Evolutionary conservation across 2,329 filamentous ascomycete species (phyloP).

Genomic region (Colletotrichum agaves): DNA sequence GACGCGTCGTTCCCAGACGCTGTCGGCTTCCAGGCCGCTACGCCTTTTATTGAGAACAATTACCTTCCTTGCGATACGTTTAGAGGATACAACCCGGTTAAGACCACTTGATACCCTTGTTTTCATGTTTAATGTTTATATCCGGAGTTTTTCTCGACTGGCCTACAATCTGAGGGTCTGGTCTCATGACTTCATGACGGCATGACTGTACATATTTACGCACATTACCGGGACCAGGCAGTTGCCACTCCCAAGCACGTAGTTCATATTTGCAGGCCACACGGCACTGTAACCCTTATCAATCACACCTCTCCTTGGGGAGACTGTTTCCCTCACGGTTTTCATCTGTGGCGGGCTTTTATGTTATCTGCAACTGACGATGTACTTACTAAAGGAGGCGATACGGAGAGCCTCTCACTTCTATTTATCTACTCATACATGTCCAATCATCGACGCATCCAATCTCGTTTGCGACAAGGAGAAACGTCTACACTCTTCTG

Average conservation of each 20-base stretch:
- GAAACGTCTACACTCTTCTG: too few relatives aligned
- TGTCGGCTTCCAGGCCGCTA: slow-evolving; percentile 35
- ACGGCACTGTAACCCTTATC: neutral
- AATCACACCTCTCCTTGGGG: neutral
- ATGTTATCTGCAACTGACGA: too few relatives aligned
- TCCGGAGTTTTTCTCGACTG: neutral
- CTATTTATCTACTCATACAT: too few relatives aligned
- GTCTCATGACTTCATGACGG: slow-evolving; percentile 21
- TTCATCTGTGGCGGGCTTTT: too few relatives aligned
- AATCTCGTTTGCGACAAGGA: too few relatives aligned
- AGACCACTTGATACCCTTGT: slow-evolving; percentile 34
- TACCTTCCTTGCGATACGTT: slow-evolving; percentile 38
- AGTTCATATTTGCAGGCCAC: slow-evolving; percentile 9
- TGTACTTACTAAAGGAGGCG: too few relatives aligned
- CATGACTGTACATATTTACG: slow-evolving; percentile 4
- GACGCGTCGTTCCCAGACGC: slow-evolving; percentile 23
- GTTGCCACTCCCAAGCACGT: neutral
- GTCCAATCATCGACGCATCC: too few relatives aligned
- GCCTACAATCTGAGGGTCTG: neutral
- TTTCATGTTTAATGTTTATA: neutral
- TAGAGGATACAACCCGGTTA: slow-evolving; percentile 35
- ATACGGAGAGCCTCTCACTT: too few relatives aligned
- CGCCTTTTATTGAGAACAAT: slow-evolving; percentile 40
- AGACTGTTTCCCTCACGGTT: too few relatives aligned
- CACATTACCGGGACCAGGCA: neutral